phyloP scores from a whole-genome alignment of 257 asterid genomes.

The Solanum tarapatanum region DNA sequence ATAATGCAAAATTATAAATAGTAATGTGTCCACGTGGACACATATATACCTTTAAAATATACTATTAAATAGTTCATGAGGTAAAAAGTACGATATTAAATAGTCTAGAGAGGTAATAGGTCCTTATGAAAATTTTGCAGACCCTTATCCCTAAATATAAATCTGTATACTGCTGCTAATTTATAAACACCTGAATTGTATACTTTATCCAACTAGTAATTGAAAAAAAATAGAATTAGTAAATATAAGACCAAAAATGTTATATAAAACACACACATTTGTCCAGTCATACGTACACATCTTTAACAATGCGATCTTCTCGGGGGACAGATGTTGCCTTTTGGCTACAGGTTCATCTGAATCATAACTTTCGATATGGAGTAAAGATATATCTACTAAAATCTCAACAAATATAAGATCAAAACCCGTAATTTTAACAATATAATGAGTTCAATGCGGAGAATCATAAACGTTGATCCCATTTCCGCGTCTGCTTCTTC shows the following conservation, averaged over 20 bases:
- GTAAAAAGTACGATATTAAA: no score
- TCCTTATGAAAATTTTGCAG: no score
- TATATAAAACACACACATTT: neutral
- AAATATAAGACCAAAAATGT: neutral
- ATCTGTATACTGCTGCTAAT: neutral
- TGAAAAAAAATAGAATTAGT: neutral
- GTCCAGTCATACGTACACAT: neutral
- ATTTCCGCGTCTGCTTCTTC: neutral
- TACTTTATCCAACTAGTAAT: neutral
- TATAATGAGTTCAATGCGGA: neutral
- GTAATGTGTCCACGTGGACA: no score
- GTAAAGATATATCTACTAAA: neutral
- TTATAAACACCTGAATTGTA: neutral
- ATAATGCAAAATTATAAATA: no score
- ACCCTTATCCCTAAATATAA: no score
- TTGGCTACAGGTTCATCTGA: neutral
- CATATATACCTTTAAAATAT: no score
- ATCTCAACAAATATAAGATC: neutral
- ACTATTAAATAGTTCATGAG: no score
- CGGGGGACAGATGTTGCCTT: neutral
- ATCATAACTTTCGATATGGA: neutral
- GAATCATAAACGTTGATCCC: neutral
- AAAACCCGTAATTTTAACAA: neutral
- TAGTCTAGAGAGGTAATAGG: no score
- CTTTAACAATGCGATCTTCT: neutral